Evolutionary conservation across 1,284 basidiomycete species (phyloP).

Genomic region (Puccinia triticina): DNA sequence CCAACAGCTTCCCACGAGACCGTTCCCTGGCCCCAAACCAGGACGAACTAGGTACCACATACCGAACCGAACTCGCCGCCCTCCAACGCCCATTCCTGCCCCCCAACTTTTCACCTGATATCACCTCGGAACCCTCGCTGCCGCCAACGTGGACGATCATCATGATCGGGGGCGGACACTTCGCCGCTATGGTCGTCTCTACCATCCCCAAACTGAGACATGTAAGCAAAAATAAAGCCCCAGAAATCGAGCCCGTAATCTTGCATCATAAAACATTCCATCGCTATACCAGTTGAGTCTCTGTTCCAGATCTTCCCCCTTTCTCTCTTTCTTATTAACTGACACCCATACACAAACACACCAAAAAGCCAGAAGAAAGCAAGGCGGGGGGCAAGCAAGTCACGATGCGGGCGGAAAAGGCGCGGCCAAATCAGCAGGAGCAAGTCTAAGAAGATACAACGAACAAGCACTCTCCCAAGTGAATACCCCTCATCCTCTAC

Average conservation of each 20-base stretch:
- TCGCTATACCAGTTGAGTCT: slow-evolving; percentile 83
- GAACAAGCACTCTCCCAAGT: slow-evolving; percentile 89
- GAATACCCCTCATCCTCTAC: slow-evolving; percentile 57
- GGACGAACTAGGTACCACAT: neutral
- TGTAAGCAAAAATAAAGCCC: slow-evolving; percentile 33
- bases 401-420: slow-evolving; percentile 89
- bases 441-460: slow-evolving; percentile 88
- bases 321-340: too few species aligned
- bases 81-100: slow-evolving; percentile 7
- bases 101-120: neutral
- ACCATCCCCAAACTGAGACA: slow-evolving; percentile 15
- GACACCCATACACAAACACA: neutral
- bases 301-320: neutral
- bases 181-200: slow-evolving; percentile 43
- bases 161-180: slow-evolving; percentile 48
- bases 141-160: slow-evolving; percentile 28
- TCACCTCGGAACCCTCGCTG: neutral
- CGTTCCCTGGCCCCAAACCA: neutral
- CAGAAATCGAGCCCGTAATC: slow-evolving; percentile 72
- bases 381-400: slow-evolving; percentile 89
- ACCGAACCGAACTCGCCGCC: neutral
- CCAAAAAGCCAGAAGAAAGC: slow-evolving; percentile 81
- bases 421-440: slow-evolving; percentile 90
- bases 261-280: slow-evolving; percentile 95
- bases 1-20: slow-evolving; percentile 13